Evolutionary conservation across 2,329 filamentous ascomycete genomes (phyloP).

Genomic region (Fusarium algeriense): DNA sequence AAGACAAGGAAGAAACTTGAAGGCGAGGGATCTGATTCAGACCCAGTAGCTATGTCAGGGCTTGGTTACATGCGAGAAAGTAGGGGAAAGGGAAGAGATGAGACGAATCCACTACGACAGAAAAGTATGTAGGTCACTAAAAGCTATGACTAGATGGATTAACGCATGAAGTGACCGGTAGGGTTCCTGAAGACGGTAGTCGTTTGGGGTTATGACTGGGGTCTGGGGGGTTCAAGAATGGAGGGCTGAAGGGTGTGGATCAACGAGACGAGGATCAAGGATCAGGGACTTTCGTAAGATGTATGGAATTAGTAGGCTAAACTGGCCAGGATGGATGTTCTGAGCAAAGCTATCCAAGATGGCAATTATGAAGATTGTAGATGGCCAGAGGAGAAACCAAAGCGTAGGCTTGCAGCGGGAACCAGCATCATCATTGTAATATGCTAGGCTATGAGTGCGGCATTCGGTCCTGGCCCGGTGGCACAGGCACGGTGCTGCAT

Average conservation of each 20-base stretch:
- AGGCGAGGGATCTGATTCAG: slow-evolving; percentile 31
- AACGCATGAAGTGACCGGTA: slow-evolving; percentile 47
- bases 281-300: slow-evolving; percentile 36
- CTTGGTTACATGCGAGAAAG: slow-evolving; percentile 36
- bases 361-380: slow-evolving; percentile 16
- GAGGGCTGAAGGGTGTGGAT: slow-evolving; percentile 47
- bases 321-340: slow-evolving; percentile 16
- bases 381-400: slow-evolving; percentile 22
- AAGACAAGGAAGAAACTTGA: slow-evolving; percentile 17
- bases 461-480: slow-evolving; percentile 35
- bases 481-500: slow-evolving; percentile 42
- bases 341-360: slow-evolving; percentile 22
- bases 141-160: slow-evolving; percentile 45
- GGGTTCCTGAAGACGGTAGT: slow-evolving; percentile 48
- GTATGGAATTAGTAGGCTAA: slow-evolving; percentile 21
- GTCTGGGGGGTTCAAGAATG: slow-evolving; percentile 34
- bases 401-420: slow-evolving; percentile 42
- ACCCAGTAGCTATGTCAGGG: slow-evolving; percentile 27
- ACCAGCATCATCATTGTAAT: slow-evolving; percentile 44
- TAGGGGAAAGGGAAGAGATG: slow-evolving; percentile 44
- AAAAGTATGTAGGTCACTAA: slow-evolving; percentile 39
- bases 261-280: slow-evolving; percentile 36
- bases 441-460: slow-evolving; percentile 29
- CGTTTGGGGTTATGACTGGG: slow-evolving; percentile 47
- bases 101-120: slow-evolving; percentile 48